Evolutionary conservation across 2,329 filamentous ascomycete genomes (phyloP).

Genomic region (Colletotrichum phormii): DNA sequence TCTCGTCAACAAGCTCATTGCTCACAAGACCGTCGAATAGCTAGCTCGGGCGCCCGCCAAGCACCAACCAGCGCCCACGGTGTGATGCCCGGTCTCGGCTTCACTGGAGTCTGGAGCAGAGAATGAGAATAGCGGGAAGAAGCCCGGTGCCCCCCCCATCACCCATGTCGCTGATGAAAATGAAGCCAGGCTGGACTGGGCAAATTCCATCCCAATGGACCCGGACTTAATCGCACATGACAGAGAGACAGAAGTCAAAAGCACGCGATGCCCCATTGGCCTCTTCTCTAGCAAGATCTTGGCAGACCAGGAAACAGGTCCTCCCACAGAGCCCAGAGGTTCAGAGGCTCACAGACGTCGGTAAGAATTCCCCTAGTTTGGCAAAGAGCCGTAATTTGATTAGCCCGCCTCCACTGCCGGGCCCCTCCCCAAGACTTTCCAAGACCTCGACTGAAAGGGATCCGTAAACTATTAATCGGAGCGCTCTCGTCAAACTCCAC

Average conservation of each 20-base stretch:
- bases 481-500: conserved; percentile 4
- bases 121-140: neutral
- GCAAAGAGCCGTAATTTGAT: neutral
- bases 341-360: neutral
- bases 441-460: neutral
- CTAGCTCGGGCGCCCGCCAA: neutral
- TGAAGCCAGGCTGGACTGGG: neutral
- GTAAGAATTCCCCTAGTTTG: neutral
- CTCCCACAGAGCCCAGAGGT: neutral
- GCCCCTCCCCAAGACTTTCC: neutral
- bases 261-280: neutral
- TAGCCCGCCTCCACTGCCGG: conserved; percentile 2
- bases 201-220: neutral
- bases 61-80: neutral
- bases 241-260: neutral
- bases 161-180: neutral
- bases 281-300: neutral
- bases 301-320: neutral
- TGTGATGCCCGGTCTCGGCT: conserved; percentile 6
- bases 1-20: neutral
- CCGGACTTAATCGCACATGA: neutral
- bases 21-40: neutral
- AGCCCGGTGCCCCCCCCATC: neutral
- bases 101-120: neutral
- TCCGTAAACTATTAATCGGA: neutral